Conservation (phyloP, 768 basidiomycete species). For the Roridomyces roridus region DNA sequence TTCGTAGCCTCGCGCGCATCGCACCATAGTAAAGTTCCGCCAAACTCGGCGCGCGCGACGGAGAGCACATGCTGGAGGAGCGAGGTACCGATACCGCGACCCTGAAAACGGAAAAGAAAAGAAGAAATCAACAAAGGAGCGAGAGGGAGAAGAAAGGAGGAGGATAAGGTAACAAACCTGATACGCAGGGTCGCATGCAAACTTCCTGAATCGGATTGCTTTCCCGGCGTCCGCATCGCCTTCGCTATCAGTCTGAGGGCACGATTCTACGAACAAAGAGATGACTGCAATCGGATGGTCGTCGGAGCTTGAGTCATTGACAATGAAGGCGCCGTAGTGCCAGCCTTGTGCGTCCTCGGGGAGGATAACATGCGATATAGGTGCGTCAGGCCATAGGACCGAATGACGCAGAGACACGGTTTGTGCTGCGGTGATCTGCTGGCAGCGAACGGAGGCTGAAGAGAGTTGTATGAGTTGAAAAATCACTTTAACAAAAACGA, state of each 20-base stretch:
- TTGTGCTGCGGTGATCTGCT: slow-evolving; percentile 42
- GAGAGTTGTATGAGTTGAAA: too few species aligned
- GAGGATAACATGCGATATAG: slow-evolving; percentile 53
- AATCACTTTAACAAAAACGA: too few species aligned
- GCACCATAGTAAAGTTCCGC: slow-evolving; percentile 58
- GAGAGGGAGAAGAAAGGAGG: not conserved
- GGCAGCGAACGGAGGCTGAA: not conserved
- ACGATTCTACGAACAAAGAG: slow-evolving; percentile 57
- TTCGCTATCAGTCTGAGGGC: slow-evolving; percentile 38
- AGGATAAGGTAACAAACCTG: slow-evolving; percentile 34
- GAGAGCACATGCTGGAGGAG: slow-evolving; percentile 49
- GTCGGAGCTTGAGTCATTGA: slow-evolving; percentile 3
- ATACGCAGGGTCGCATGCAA: slow-evolving; percentile 57
- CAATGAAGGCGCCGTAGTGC: slow-evolving; percentile 64
- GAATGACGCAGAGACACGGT: slow-evolving; percentile 60
- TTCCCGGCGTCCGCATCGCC: slow-evolving; percentile 16
- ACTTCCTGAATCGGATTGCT: slow-evolving; percentile 62
- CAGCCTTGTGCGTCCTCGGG: slow-evolving; percentile 56
- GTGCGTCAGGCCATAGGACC: slow-evolving; percentile 63
- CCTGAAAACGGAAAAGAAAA: slow-evolving; percentile 31
- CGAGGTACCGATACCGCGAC: slow-evolving; percentile 56
- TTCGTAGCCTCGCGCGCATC: slow-evolving; percentile 54
- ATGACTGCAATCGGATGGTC: slow-evolving; percentile 55
- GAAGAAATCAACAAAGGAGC: not conserved
- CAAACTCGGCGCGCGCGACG: slow-evolving; percentile 45